phyloP scores from a whole-genome alignment of 2,329 filamentous ascomycete genomes.

The Amauroascus verrucosus region DNA sequence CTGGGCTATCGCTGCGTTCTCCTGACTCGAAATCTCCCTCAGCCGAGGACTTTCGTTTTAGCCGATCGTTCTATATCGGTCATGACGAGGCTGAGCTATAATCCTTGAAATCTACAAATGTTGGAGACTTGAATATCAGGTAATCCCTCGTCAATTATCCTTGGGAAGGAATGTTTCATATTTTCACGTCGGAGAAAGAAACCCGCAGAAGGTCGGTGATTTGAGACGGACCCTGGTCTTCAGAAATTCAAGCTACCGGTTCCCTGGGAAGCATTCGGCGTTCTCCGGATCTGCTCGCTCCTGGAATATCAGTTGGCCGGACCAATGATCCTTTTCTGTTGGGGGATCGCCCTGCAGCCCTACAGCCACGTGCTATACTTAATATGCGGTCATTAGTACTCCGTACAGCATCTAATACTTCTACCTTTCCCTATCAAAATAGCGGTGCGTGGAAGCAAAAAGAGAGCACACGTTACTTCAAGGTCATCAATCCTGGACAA shows the following conservation, averaged over 20 bases:
- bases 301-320: too few relatives aligned
- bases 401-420: neutral
- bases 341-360: conserved; percentile 3
- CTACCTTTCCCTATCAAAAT: too few relatives aligned
- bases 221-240: neutral
- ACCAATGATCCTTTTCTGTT: neutral
- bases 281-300: neutral
- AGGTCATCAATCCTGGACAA: neutral
- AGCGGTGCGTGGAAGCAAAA: too few relatives aligned
- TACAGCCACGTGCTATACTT: conserved; percentile 3
- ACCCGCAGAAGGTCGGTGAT: neutral
- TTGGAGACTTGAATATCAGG: neutral
- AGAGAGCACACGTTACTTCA: neutral
- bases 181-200: neutral
- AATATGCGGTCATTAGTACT: neutral
- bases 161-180: neutral
- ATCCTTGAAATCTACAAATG: neutral
- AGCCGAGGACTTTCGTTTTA: neutral
- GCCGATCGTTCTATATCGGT: neutral
- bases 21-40: neutral
- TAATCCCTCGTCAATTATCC: neutral
- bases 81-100: neutral
- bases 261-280: neutral
- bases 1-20: neutral
- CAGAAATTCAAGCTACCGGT: neutral